Percentiles rank a stretch among this genome's conserved stretches.
Conservation (phyloP, 768 basidiomycete species). For the Leccinum ochraceum region DNA sequence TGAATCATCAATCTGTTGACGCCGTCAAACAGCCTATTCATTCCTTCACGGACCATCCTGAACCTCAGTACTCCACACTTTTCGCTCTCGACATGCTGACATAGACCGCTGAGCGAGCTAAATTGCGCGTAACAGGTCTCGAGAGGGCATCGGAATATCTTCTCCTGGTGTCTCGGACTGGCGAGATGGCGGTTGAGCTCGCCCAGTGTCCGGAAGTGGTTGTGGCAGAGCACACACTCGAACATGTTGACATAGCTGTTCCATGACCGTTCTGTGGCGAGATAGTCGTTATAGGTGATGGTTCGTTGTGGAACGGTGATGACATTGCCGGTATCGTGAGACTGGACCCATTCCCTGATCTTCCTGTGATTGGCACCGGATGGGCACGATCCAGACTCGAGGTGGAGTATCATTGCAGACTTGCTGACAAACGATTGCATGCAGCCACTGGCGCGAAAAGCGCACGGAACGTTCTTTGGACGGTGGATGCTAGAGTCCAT, state of each 20-base stretch:
- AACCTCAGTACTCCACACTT: conserved; percentile 56
- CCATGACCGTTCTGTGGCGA: conserved; percentile 42
- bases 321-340: conserved; percentile 38
- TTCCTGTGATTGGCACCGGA: conserved; percentile 48
- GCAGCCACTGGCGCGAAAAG: conserved; percentile 42
- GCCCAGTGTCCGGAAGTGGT: conserved; percentile 38
- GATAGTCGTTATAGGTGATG: conserved; percentile 34
- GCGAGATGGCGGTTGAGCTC: conserved; percentile 62
- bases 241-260: conserved; percentile 38
- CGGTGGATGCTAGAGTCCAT: conserved; percentile 54
- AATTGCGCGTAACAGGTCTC: conserved; percentile 45
- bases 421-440: conserved; percentile 46
- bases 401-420: conserved; percentile 59
- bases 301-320: conserved; percentile 60
- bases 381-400: conserved; percentile 59
- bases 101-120: conserved; percentile 54
- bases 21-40: conserved; percentile 36
- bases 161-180: conserved; percentile 58
- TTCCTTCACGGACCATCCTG: conserved; percentile 37
- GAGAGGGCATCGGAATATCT: conserved; percentile 56
- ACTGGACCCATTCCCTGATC: conserved; percentile 37
- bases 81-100: conserved; percentile 67
- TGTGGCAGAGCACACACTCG: conserved; percentile 68
- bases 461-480: conserved; percentile 38
- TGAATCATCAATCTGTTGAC: conserved; percentile 14